Evolutionary conservation across 2,329 filamentous ascomycete species (phyloP), one percentile per base, ranked within the genome.

Genomic region (Aspergillus proliferans): DNA sequence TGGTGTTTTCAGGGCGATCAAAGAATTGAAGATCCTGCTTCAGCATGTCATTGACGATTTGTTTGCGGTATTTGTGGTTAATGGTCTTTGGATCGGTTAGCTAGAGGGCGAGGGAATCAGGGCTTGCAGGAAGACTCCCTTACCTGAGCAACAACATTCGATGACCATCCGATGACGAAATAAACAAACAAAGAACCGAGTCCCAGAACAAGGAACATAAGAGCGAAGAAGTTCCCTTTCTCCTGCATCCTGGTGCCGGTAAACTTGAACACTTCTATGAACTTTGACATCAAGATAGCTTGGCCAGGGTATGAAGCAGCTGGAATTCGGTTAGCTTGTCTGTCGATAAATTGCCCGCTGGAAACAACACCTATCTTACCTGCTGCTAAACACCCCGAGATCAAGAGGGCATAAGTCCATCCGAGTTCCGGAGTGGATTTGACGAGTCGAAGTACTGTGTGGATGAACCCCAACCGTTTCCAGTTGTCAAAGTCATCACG

Each of bases 131-230:
- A 3, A 22, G 3, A 22, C 1, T 22, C 22, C 3, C n/a, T n/a
- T 22, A 22, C 22, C n/a, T 40, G 38, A 5, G 38, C 12, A 7
- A 40, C 18, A 8, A 9, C 9, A 19, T 40, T 40, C 9, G 38
- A 40, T 5, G 19, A 9, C 9, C 14, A 15, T 40, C 38, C 38
- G 9, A 40, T 45, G 26, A 76, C 71, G 4, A 81, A 67, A 53
- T 87, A 85, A 55, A 80, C 80, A 21, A 82, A 72, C 58, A 84
- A 77, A 52, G 82, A 80, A 19, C 83, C 71, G 33, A 78, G 71
- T 1, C 79, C 81, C 3, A 85, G 71, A 55, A 83, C 74, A 59
- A 84, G 83, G 64, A 82, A 79, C 61, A 84, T 71, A 3, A 80
- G 70, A 0, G 78, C 77, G 34, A 77, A 82, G 54, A 84, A 75